These are phyloP conservation scores for Trypanosoma avium DNA, from an alignment of 208 protist genomes.

Conservation along the genomic window DNA sequence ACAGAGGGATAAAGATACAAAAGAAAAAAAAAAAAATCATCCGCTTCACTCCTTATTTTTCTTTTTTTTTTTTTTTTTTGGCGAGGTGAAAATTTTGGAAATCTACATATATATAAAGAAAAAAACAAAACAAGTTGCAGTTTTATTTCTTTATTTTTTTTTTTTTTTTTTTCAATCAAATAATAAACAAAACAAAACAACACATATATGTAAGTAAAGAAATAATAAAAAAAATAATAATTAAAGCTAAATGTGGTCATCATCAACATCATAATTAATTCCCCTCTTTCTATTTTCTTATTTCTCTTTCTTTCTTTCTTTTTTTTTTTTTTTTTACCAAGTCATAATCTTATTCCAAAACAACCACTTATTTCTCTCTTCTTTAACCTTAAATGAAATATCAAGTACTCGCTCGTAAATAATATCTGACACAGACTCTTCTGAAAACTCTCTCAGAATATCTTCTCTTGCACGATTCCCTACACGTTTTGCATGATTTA, in stretches of 20 bases:
- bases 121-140: too few species aligned
- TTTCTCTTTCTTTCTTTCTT: background rate
- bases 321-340: background rate
- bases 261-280: background rate
- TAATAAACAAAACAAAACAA: slow-evolving; percentile 15
- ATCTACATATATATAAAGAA: background rate
- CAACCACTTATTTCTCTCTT: background rate
- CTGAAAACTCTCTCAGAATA: slow-evolving; percentile 26
- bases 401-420: slow-evolving; percentile 21
- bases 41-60: background rate
- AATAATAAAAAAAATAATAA: slow-evolving; percentile 20
- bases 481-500: slow-evolving; percentile 30
- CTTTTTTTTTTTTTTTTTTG: slow-evolving; percentile 5
- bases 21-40: background rate
- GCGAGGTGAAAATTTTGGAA: background rate
- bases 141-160: too few species aligned
- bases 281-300: background rate
- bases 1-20: too few species aligned
- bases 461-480: slow-evolving; percentile 29
- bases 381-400: background rate
- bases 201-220: slow-evolving; percentile 23
- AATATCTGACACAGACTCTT: slow-evolving; percentile 42
- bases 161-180: background rate
- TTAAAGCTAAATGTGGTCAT: background rate
- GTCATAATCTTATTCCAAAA: slow-evolving; percentile 1